These are phyloP conservation scores for Apocynum venetum DNA, from an alignment of 257 asterid species.

Conservation along the genomic window DNA sequence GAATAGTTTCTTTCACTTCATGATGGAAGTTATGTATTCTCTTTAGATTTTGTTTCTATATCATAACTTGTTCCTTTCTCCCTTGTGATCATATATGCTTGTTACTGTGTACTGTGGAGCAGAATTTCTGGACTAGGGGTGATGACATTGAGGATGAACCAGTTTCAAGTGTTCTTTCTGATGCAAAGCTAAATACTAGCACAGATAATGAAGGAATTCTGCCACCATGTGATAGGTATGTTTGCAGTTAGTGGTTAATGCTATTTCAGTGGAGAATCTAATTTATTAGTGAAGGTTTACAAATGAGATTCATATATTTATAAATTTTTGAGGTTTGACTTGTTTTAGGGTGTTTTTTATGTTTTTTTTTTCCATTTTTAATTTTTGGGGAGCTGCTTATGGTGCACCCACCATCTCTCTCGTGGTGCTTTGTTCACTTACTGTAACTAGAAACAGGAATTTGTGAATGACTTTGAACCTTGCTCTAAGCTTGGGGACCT, in stretches of 20 bases:
- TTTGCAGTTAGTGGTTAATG: background rate
- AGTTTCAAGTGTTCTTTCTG: conserved; percentile 35
- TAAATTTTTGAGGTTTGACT: background rate
- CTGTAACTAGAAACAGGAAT: conserved; percentile 52
- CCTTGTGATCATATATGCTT: conserved; percentile 6
- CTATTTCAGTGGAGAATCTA: background rate
- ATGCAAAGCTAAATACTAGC: conserved; percentile 24
- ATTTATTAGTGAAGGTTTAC: background rate
- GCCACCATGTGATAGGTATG: conserved; percentile 41
- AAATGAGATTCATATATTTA: background rate
- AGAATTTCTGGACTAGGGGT: conserved; percentile 51
- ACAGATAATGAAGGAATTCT: conserved; percentile 33
- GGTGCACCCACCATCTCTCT: conserved; percentile 12
- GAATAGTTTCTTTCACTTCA: background rate
- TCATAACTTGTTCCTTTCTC: conserved; percentile 18
- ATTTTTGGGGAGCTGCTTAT: background rate
- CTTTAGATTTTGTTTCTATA: conserved; percentile 6
- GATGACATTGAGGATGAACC: conserved; percentile 55
- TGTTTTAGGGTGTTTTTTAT: background rate
- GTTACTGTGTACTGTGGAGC: conserved; percentile 18
- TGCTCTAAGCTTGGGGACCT: conserved; percentile 86
- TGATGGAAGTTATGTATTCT: background rate
- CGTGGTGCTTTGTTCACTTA: conserved; percentile 22
- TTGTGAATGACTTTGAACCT: conserved; percentile 64
- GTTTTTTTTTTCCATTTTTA: background rate